Evolutionary conservation across 345 rosid species (phyloP).

Genomic region (Populus tremula): DNA sequence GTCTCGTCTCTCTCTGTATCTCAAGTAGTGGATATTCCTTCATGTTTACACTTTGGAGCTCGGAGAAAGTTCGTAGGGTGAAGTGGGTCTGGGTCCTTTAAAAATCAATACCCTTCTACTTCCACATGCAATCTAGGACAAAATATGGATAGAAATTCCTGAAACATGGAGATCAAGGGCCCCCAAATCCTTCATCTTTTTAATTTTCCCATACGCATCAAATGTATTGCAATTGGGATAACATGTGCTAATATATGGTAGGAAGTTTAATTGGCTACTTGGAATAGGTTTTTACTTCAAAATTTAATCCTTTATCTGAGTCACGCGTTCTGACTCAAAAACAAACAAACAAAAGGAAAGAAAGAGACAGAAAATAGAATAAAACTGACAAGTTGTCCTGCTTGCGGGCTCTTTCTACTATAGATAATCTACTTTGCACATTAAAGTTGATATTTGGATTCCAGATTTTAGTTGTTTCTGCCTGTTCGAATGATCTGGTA

Average conservation of each 20-base stretch:
- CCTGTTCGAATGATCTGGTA: not conserved
- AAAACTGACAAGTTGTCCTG: not conserved
- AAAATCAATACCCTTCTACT: not conserved
- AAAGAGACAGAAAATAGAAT: not conserved
- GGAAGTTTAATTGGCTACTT: not conserved
- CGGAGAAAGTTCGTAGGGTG: not conserved
- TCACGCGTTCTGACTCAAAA: not conserved
- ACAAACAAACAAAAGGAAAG: not conserved
- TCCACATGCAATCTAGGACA: not conserved
- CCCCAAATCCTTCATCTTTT: not conserved
- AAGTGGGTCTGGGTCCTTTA: not conserved
- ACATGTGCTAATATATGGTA: not conserved
- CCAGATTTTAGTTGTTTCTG: not conserved
- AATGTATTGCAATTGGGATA: not conserved
- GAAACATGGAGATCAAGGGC: not conserved
- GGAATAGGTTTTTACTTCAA: not conserved
- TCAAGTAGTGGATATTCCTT: not conserved
- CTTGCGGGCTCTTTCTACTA: not conserved
- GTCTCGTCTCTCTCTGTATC: not conserved
- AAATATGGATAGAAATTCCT: not conserved
- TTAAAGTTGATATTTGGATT: not conserved
- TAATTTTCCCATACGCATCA: not conserved
- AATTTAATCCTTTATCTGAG: not conserved
- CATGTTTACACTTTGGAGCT: not conserved
- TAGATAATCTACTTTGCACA: not conserved